Evolutionary conservation across 2,329 filamentous ascomycete genomes (phyloP), one percentile per base, ranked within the genome.

Genomic region (Diaporthe longicolla): DNA sequence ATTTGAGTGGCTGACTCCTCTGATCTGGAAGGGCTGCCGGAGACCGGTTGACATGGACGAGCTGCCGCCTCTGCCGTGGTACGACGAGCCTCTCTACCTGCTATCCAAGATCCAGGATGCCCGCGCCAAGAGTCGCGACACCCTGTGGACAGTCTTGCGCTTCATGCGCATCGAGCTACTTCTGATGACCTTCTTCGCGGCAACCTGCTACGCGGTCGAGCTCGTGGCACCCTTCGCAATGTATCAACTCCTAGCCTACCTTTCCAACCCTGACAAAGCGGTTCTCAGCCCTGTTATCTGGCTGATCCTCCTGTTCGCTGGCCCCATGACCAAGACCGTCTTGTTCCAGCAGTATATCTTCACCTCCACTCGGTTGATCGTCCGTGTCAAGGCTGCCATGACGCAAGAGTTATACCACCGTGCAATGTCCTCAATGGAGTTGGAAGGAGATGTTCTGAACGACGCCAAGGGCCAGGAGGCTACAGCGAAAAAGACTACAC

Each of bases 371-470:
- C 84, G 88, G n/a, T 80, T 90, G 57, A 81, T 90, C 45, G 88
- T 90, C 48, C 87, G 89, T 35, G 81, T 90, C 72, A 90, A 89
- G 77, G 85, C 88, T 37, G 88, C 86, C 37, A 83, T 91, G 73
- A 90, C 88, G 0, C 89, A 90, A 76, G 89, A 91, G 78, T 83
- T 91, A 13, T 91, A 91, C 76, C 85, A 86, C 75, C 87, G 85
- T 58, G 88, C 89, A 3, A 84, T 90, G 77, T 82, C 82, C 11
- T 90, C 88, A 1, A 89, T 89, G 86, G 88, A 89, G 74, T 81
- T 90, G 55, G 87, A 90, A 63, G 87, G 90, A n/a, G 87, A 90
- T 69, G 83, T 85, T 1, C 87, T 88, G 74, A 81, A 82, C 15
- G 76, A 80, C 3, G 74, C 77, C 48, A 74, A 78, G 54, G 77